Percentiles rank a stretch among this genome's conserved stretches.
Conservation (phyloP, 345 rosid genomes). For the Syzygium oleosum region DNA sequence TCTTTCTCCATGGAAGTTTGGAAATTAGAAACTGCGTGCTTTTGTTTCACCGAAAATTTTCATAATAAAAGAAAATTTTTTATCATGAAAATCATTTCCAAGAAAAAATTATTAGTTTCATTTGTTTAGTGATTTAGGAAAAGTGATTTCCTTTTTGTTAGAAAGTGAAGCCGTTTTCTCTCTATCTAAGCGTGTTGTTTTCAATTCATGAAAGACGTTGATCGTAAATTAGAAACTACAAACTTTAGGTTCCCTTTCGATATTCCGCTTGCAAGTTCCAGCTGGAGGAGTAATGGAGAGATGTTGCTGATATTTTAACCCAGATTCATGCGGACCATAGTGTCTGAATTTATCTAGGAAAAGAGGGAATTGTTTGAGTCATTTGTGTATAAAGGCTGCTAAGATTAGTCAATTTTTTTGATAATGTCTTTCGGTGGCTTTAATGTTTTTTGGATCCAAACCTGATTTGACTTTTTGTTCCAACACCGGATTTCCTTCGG, state of each 20-base stretch:
- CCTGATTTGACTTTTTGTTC: neutral
- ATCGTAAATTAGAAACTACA: neutral
- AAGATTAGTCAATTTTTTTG: neutral
- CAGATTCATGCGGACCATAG: neutral
- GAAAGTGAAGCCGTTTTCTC: too few relatives aligned
- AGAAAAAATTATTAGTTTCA: too few relatives aligned
- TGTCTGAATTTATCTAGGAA: neutral
- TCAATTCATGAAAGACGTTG: too few relatives aligned
- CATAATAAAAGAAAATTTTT: too few relatives aligned
- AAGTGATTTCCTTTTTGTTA: too few relatives aligned
- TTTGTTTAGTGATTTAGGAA: too few relatives aligned
- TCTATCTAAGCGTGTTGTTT: too few relatives aligned
- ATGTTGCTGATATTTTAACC: neutral
- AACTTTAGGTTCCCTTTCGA: neutral
- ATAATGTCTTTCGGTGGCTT: neutral
- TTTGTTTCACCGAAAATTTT: too few relatives aligned
- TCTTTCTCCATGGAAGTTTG: neutral
- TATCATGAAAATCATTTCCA: too few relatives aligned
- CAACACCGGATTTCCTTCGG: neutral
- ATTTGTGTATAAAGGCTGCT: neutral
- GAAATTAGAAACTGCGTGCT: neutral
- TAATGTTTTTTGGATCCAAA: neutral
- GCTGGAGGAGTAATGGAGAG: neutral
- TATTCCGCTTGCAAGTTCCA: neutral
- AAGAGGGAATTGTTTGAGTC: neutral